Percentiles rank a stretch among this genome's conserved stretches.
Conservation (phyloP, 1,284 basidiomycete species). For the Puccinia hordei region DNA sequence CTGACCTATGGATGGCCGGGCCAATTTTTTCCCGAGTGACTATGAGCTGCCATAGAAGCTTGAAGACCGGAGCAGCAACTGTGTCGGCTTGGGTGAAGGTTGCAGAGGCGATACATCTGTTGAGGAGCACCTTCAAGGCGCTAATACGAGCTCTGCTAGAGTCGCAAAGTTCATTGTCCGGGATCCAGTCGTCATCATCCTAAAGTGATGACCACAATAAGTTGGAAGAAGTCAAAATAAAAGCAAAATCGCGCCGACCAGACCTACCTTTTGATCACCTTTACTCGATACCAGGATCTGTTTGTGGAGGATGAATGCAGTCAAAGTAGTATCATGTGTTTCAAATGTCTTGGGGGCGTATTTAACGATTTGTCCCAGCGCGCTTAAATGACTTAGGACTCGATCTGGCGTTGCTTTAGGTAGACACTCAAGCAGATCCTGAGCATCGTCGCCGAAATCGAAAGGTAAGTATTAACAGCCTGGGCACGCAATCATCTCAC, state of each 20-base stretch:
- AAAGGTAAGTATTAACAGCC: background rate
- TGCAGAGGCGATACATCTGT: constrained; percentile 73
- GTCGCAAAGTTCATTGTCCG: constrained; percentile 67
- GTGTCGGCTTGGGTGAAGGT: constrained; percentile 67
- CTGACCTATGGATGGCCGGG: constrained; percentile 62
- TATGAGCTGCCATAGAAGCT: constrained; percentile 71
- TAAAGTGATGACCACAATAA: constrained; percentile 51
- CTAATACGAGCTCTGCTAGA: constrained; percentile 69
- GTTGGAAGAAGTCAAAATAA: background rate
- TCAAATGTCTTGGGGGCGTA: constrained; percentile 75
- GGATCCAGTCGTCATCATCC: constrained; percentile 69
- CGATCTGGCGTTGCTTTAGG: constrained; percentile 64
- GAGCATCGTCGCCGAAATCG: background rate
- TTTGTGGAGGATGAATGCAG: constrained; percentile 71
- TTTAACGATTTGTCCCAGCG: constrained; percentile 74
- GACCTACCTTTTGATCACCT: constrained; percentile 62
- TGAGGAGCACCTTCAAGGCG: constrained; percentile 74
- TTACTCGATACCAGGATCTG: constrained; percentile 68
- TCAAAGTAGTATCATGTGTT: constrained; percentile 71
- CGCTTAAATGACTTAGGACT: constrained; percentile 71
- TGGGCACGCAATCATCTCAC: background rate
- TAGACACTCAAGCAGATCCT: constrained; percentile 66
- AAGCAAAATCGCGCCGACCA: constrained; percentile 12
- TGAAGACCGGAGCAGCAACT: constrained; percentile 72
- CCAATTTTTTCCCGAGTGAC: constrained; percentile 61